Evolutionary conservation across 768 basidiomycete species (phyloP), one percentile per base, ranked within the genome.

Genomic region (Termitomyces sp.): DNA sequence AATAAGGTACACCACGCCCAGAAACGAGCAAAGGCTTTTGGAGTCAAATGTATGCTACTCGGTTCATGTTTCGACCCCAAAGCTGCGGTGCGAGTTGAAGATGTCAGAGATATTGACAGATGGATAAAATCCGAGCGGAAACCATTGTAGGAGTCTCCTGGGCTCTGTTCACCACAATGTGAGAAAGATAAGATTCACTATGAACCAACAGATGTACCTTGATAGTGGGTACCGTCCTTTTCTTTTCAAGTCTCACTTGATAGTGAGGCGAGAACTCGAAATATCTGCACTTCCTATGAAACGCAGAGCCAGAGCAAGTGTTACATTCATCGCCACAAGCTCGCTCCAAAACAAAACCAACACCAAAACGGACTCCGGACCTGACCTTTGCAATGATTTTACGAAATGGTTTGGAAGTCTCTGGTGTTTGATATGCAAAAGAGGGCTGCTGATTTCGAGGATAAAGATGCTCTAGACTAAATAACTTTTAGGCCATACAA

Each of bases 41-140:
- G 92, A 2, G 88, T 91, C 33, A 96, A 81, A 70, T 98, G 90
- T 55, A 98, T 74, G 63, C 82, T 90, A 72, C 87, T 95, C 35
- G 81, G 75, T 36, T 71, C 68, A 6, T 66, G 65, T 13, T 59
- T 61, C 20, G 46, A 58, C 24, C 59, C 54, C 14, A 53, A 52
- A n/a, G 45, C 52, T 4, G 54, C 54, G 20, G 30, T 68, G 57
- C 72, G 72, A 22, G 84, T 75, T 7, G 86, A 86, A 2, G 90
- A 88, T 26, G 82, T 81, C 63, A 97, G 74, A 2, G 95, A 97
- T 42, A 94, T 79, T 0, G 94, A 94, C 55, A 95, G 80, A 69
- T 98, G 95, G 48, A 98, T 87, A 68, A 92, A 95, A 71, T 98
- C 89, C 6, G 94, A 96, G 36, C 95, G 87, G 71, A 98, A 97